Evolutionary conservation across 2,329 filamentous ascomycete species (phyloP), one percentile per base, ranked within the genome.

Genomic region (Zymoseptoria brevis): DNA sequence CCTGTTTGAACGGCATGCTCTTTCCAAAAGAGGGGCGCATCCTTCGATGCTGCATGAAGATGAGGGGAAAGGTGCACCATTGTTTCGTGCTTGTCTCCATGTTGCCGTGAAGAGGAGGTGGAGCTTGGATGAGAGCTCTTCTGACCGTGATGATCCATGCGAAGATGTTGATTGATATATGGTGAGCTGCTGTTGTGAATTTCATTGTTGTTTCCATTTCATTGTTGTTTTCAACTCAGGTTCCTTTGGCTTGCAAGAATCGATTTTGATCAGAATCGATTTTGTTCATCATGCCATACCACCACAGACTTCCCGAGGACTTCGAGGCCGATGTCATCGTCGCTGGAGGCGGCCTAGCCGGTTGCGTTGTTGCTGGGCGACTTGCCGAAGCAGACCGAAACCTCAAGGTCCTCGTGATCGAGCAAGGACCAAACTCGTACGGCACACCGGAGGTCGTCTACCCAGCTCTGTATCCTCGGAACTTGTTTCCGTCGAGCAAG

Each of bases 401-500:
- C 21, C 70, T 82, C 1, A 77, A 76, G 16, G 77, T 83, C 50
- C 70, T 83, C 11, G 72, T 84, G 6, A 77, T 84, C 54, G 82
- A 85, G 66, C 73, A 75, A 26, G 82, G 82, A 0, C 74, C 73
- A 19, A 80, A 83, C 67, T 83, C 80, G 64, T 77, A 78, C 62
- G 73, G 80, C 63, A 73, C 79, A 55, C 77, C 79, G 0, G 76
- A 73, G 16, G 73, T 84, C n/a, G 72, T 78, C 7, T 76, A 80
- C 50, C 82, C 83, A 1, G 81, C 76, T 0, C 68, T 82, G 8
- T 85, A 76, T 60, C 68, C 79, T 41, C 67, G 71, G 19, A 78
- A 82, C 61, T 69, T 84, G 0, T 70, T 74, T 8, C 80, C 80
- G 0, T 74, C 71, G 13, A 79, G 77, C 57, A 80, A 80, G 59